Evolutionary conservation across 257 asterid genomes (phyloP).

Genomic region (Anisodus acutangulus): DNA sequence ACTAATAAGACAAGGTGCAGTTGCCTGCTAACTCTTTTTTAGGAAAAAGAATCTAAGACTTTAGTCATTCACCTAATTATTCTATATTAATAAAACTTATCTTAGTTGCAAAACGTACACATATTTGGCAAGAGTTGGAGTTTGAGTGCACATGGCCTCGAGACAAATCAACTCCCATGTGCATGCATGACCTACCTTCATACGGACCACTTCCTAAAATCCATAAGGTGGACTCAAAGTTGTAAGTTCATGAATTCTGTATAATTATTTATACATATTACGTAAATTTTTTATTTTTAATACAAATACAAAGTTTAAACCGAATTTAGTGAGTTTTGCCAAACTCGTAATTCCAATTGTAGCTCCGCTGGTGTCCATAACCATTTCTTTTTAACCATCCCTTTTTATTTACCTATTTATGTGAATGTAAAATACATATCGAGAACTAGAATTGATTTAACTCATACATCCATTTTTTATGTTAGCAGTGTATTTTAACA

Average conservation of each 20-base stretch:
- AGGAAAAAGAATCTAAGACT: constrained; percentile 9
- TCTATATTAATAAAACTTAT: background rate
- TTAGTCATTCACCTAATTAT: constrained; percentile 26
- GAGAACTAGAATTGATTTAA: too few species aligned
- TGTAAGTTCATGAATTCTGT: background rate
- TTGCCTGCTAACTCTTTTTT: constrained; percentile 8
- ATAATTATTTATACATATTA: background rate
- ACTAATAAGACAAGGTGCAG: constrained; percentile 8
- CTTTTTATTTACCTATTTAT: too few species aligned
- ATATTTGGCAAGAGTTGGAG: background rate
- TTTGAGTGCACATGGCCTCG: constrained; percentile 33
- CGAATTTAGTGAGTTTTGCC: too few species aligned
- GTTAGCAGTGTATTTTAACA: too few species aligned
- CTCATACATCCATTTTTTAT: too few species aligned
- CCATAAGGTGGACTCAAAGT: background rate
- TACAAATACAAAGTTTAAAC: too few species aligned
- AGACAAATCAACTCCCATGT: constrained; percentile 31
- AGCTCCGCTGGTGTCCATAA: too few species aligned
- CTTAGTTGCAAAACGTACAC: constrained; percentile 9
- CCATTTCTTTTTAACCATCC: too few species aligned
- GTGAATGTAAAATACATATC: too few species aligned
- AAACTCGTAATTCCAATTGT: too few species aligned
- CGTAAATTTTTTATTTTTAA: too few species aligned
- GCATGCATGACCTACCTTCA: constrained; percentile 43
- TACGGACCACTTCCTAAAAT: background rate